These are phyloP conservation scores for Trichophyton mentagrophytes DNA, from an alignment of 2,329 filamentous ascomycete genomes.

Conservation along the genomic window DNA sequence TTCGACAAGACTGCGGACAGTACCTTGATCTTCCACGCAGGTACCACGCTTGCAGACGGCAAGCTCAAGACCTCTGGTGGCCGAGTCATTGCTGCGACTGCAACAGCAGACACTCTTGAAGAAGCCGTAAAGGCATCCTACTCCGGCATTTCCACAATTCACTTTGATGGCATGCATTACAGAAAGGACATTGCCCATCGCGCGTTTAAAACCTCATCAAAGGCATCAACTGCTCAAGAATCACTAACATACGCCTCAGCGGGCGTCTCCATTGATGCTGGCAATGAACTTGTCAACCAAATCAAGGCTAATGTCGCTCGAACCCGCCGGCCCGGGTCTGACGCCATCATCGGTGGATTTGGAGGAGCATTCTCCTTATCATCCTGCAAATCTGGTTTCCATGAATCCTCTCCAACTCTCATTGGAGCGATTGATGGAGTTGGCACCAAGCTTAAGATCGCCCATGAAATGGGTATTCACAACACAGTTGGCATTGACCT, in stretches of 20 bases:
- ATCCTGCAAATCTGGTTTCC: constrained; percentile 56
- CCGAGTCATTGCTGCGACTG: constrained; percentile 85
- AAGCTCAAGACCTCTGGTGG: constrained; percentile 69
- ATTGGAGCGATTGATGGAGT: constrained; percentile 95
- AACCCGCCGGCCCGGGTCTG: constrained; percentile 72
- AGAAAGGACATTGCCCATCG: constrained; percentile 84
- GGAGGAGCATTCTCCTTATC: constrained; percentile 74
- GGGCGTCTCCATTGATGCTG: constrained; percentile 86
- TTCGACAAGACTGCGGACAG: constrained; percentile 41
- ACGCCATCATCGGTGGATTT: constrained; percentile 90
- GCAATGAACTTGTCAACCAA: constrained; percentile 79
- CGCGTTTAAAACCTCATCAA: constrained; percentile 29
- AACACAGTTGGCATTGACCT: constrained; percentile 92
- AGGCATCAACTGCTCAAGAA: constrained; percentile 16
- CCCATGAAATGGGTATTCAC: constrained; percentile 78
- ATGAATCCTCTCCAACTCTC: constrained; percentile 60
- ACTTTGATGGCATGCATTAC: constrained; percentile 83
- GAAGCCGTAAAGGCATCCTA: constrained; percentile 84
- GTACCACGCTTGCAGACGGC: constrained; percentile 54
- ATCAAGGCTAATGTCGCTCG: constrained; percentile 85
- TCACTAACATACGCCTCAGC: constrained; percentile 79
- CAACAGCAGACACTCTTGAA: constrained; percentile 60
- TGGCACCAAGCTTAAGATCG: constrained; percentile 93
- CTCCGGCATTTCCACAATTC: constrained; percentile 61
- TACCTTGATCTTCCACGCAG: constrained; percentile 82